Evolutionary conservation across 2,329 filamentous ascomycete species (phyloP).

Genomic region (Sporothrix euskadiensis): DNA sequence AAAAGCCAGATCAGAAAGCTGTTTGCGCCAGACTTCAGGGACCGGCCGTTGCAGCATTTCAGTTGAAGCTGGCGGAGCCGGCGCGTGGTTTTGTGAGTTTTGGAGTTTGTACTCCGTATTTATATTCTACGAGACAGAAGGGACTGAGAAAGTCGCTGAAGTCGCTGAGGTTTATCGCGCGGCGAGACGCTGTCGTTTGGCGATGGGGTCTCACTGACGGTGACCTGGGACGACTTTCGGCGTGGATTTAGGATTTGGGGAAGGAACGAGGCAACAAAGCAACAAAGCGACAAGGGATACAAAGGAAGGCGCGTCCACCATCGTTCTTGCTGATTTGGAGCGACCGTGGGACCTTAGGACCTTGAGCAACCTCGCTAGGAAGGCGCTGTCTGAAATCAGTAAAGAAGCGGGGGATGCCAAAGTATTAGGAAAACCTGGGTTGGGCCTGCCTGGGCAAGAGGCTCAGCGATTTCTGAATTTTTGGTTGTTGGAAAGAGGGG

Average conservation of each 20-base stretch:
- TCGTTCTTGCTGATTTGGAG: slow-evolving; percentile 6
- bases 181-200: slow-evolving; percentile 9
- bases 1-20: neutral
- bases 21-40: neutral
- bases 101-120: too few relatives aligned
- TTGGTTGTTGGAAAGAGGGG: slow-evolving; percentile 6
- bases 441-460: neutral
- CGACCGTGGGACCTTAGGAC: neutral
- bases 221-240: neutral
- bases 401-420: slow-evolving; percentile 27
- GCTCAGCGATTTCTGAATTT: neutral
- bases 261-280: neutral
- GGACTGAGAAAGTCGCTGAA: neutral
- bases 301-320: neutral
- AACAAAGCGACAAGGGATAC: neutral
- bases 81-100: neutral
- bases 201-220: neutral
- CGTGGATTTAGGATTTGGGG: neutral
- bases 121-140: neutral
- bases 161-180: neutral
- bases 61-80: neutral
- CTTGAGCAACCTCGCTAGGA: neutral
- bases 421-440: slow-evolving; percentile 32
- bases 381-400: neutral
- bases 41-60: slow-evolving; percentile 9